Conservation (phyloP, 2,329 filamentous ascomycete genomes). For the Ciborinia camelliae region DNA sequence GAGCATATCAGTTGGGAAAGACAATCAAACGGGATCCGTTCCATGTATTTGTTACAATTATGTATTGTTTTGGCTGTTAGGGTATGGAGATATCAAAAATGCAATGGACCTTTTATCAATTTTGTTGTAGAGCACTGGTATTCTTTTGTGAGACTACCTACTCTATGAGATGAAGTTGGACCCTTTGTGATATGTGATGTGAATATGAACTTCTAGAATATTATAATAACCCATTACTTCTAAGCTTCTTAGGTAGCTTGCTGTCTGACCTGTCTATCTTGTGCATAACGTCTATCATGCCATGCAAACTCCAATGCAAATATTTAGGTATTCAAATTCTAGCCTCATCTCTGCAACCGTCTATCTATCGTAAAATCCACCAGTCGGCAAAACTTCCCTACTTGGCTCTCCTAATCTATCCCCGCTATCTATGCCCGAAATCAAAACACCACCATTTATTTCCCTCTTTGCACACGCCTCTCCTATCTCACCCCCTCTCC, state of each 20-base stretch:
- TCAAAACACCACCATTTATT: neutral
- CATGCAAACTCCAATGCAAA: neutral
- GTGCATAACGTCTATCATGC: neutral
- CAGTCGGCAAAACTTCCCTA: neutral
- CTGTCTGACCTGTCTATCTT: neutral
- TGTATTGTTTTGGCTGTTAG: neutral
- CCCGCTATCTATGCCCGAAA: neutral
- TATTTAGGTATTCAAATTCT: too few species aligned
- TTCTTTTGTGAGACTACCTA: neutral
- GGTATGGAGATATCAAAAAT: neutral
- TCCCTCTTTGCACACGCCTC: neutral
- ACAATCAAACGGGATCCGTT: neutral
- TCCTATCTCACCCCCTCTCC: too few species aligned
- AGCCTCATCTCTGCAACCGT: neutral
- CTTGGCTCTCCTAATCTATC: neutral
- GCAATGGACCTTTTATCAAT: neutral
- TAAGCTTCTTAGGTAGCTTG: neutral
- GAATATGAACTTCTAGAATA: neutral
- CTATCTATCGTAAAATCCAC: neutral
- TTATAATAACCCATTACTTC: conserved; percentile 1
- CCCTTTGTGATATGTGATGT: neutral
- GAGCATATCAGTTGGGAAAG: neutral
- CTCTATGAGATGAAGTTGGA: too few species aligned
- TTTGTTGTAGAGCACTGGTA: neutral
- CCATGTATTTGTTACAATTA: neutral